Base-by-base conservation (phyloP, 345 rosid genomes). In the Passiflora organensis region DNA sequence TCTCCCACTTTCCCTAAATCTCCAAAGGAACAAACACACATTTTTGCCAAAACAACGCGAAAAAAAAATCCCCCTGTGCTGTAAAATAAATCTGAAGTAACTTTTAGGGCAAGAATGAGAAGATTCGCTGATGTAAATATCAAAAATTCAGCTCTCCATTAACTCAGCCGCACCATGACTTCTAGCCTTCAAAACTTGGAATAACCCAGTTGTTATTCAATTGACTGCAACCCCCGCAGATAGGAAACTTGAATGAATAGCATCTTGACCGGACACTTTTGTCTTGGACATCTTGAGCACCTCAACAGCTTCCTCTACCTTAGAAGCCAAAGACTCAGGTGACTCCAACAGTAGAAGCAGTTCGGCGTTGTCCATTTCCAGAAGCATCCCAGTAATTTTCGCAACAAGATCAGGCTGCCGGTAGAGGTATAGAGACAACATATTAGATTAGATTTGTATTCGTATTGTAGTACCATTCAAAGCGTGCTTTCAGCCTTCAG, bases 321-420 rank as follows among this genome's bases (percentile, higher is more conserved):
- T 83, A 25, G 68, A 62, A 21, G 86, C 64, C 47, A 87, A 58
- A 10, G 76, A 62, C 43, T 82, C 80, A 0, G 89, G 86, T 2
- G 96, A 81, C 57, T 87, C 82, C 42, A 87, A 36, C 39, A 87
- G 56, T 55, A 75, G 67, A 3, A 84, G 73, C 66, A 85, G 65
- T 48, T 88, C 90, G 2, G 89, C 54, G 32, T 78, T 78, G 73
- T 82, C 93, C 93, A 81, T 82, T 77, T 82, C 86, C 64, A 85
- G 50, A 54, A 88, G 83, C 93, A 85, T 88, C 23, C 87, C 96
- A 0, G 96, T 88, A 25, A 88, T 82, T 71, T 88, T 88, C 12
- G 84, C 74, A 13, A 67, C 93, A 54, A 79, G 82, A 52, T 81
- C 80, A 15, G 90, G 89, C 90, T 88, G 86, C 76, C 63, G n/a